Base-by-base conservation (phyloP, 2,329 filamentous ascomycete genomes). In the Talaromyces verruculosus region DNA sequence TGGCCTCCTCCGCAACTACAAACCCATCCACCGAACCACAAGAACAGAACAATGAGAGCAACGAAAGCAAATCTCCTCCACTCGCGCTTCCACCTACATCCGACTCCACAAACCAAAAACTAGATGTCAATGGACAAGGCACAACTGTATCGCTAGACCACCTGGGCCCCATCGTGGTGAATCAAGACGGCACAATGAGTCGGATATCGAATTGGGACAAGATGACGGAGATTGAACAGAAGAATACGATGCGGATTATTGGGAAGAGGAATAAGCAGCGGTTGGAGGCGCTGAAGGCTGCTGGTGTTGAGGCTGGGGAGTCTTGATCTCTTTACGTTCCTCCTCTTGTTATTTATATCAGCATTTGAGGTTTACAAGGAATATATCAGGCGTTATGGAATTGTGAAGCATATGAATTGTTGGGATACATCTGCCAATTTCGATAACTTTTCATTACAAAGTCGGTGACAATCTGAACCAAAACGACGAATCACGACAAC, bases 81-180 rank as follows among this genome's bases (percentile, higher is more conserved):
- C 65, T 66, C 53, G 65, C 65, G 15, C 63, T 68, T 13, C 67
- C 67, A 13, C 13, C 63, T 17, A 39, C 45, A 7, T 45, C 62
- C 1, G 15, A 63, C 8, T 45, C 57, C 3, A 33, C 57, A 30
- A 3, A 60, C 3, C 43, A 58, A 45, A 66, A 94, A 84, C 91
- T 95, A 73, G 94, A 98, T 74, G 78, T 85, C 33, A 73, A 73
- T 49, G 68, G 69, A 8, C 71, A 71, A 7, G 73, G 72, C 33
- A 73, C 73, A 10, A 72, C 78, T 15, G 82, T 90, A 51, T 85
- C 84, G 60, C 84, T 93, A 8, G 89, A 91, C 72, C 84, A 87
- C 67, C 80, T 93, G 28, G 90, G 91, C 0, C 91, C 91, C 1
- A 82, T 93, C 71, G 89, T 93, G 1, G 87, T 93, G 64, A 90